Evolutionary conservation across 2,329 filamentous ascomycete genomes (phyloP), one percentile per base, ranked within the genome.

Genomic region (Myrmaecium sp.): DNA sequence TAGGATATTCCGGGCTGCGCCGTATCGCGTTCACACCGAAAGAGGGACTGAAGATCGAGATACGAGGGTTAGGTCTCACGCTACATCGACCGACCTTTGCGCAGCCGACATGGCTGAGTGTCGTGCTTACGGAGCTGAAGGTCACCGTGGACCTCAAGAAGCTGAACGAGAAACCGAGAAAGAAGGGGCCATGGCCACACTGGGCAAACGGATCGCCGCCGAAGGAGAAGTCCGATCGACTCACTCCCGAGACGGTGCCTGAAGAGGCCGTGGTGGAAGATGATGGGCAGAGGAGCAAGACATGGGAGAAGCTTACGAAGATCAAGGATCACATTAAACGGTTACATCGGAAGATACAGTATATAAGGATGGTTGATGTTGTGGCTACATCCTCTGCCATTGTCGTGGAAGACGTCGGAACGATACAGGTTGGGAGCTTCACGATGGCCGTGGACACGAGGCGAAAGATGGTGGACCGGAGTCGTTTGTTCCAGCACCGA

Each of bases 1-100:
- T 98, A 40, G 89, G 89, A 35, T 92, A 91, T 51, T 74, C 91
- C 39, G 93, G 89, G 18, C 64, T 98, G 38, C 76, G 86, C 36
- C 77, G 86, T 39, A 76, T 98, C 34, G 77, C 83, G 31, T 95
- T 91, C 51, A 81, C 80, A 9, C 82, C 82, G 15, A 74, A 68
- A 52, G 82, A 93, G 66, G 89, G 89, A 40, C 60, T 93, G 43
- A 77, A 77, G 42, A 71, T 98, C 51, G 82, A 93, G 51, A 74
- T 98, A 30, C 74, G 89, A 26, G 81, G 84, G 26, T 63, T 98
- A 27, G 83, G 89, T 23, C 63, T 98, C 41, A 77, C 80, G 30
- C 55, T 95, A 35, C 89, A 98, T 54, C 74, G 84, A 4, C 89
- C 89, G 8, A 95, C 89, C 5, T 95, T 98, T 54, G 82, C 86